Evolutionary conservation across 495 filamentous ascomycete species (phyloP), one percentile per base, ranked within the genome.

Genomic region (Aspergillus sparsus): DNA sequence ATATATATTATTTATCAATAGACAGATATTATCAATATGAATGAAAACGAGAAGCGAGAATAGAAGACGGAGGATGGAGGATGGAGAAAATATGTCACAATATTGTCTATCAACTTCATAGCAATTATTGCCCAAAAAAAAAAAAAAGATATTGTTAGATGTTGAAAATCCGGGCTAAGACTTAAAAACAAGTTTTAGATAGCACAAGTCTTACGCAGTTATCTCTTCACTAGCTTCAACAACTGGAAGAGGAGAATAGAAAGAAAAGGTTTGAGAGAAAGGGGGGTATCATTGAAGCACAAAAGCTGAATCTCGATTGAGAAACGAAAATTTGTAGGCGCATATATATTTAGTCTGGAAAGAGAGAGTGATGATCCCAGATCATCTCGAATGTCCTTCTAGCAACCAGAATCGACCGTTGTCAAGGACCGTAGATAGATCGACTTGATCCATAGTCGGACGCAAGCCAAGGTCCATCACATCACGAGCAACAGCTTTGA

Each of bases 401-500:
- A 53, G 64, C 16, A 75, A 51, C 76, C 76, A 78, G 60, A 76
- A 77, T 31, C 74, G 73, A 54, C 69, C 68, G 42, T 62, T 71
- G 36, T 80, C 74, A 49, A 80, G 57, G 6, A 76, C 70, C 2
- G 69, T 69, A 0, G 64, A 71, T 18, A 80, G 60, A 66, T 79
- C 75, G 9, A 80, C 62, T 35, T 72, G 69, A 56, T 79, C 77
- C 62, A 74, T 70, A n/a, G 65, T 74, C 15, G 74, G 75, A 32
- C 77, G 75, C 7, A 80, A 61, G 2, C 77, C 77, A 31, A 80
- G 55, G 31, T 77, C 74, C 66, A 80, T 71, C 34, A 80, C 77
- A 60, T 80, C 77, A 13, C 77, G 74, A 7, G 77, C 69, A 13
- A 80, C 77, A 4, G 77, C 77, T 53, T 79, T 80, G 33, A 96